Conservation (phyloP, 169 alveolate genomes). For the Theileria orientalis region DNA sequence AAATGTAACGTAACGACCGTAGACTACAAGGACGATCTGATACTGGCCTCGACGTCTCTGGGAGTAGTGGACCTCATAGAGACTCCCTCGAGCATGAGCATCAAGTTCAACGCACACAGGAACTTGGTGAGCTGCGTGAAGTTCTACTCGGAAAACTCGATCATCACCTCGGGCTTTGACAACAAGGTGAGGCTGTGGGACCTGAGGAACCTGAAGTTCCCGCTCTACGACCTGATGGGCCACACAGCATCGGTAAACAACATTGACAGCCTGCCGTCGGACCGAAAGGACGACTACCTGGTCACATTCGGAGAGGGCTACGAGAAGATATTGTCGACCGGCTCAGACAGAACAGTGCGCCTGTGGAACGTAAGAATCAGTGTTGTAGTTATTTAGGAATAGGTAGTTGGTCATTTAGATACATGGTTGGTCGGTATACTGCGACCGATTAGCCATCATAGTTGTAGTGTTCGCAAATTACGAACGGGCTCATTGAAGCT, state of each 20-base stretch:
- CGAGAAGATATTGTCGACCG: constrained; percentile 33
- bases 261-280: constrained; percentile 31
- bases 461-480: neutral
- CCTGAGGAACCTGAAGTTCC: constrained; percentile 41
- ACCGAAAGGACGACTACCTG: constrained; percentile 16
- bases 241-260: constrained; percentile 60
- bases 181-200: constrained; percentile 62
- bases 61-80: constrained; percentile 45
- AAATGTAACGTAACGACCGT: constrained; percentile 42
- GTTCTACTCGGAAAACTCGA: constrained; percentile 12
- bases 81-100: neutral
- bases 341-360: constrained; percentile 58
- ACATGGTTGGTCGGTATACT: neutral
- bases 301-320: constrained; percentile 35
- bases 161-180: constrained; percentile 36
- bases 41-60: constrained; percentile 34
- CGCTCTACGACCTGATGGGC: constrained; percentile 56
- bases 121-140: constrained; percentile 39
- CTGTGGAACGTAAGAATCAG: constrained; percentile 52
- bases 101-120: constrained; percentile 30
- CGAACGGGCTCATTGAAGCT: neutral
- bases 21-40: constrained; percentile 19
- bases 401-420: neutral
- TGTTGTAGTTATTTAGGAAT: neutral
- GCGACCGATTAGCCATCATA: neutral